Base-by-base conservation (phyloP, 108 stramenopile genomes). In the Fragilariopsis cylindrus region DNA sequence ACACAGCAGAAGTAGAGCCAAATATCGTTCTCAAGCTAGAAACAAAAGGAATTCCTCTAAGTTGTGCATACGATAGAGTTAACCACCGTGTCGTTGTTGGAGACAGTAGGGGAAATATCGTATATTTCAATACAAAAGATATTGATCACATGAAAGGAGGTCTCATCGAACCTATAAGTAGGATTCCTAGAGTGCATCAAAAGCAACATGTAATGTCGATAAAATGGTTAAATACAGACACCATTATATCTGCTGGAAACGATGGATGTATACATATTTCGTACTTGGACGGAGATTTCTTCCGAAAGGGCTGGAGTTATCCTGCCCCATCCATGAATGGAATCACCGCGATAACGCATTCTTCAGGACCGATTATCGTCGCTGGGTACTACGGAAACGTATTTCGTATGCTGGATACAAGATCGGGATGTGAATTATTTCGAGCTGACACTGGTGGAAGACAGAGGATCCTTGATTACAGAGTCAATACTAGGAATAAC, bases 131-230 rank as follows among this genome's bases (percentile, higher is more conserved):
- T 69, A 8, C 48, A 4, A 55, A 57, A 43, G 19, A 15, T 9
- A 11, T 47, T 2, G 7, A 47, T 21, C 3, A n/a, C 4, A 47
- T 50, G 11, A 41, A 1, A 12, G 43, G 16, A 44, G 18, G 16
- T 56, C 40, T 8, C 12, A 18, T 64, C 7, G 40, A 71, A 5
- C 47, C 76, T 7, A 4, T 49, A 16, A 72, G 56, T 2, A 11
- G 19, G 40, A 39, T 73, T 12, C 30, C 65, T 1, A 75, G 77
- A 12, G 85, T 74, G 15, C 92, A 93, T 69, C 79, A 75, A n/a
- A 89, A 82, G 70, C 90, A 93, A 70, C 90, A 93, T 65, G 77
- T 93, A 43, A 89, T 67, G n/a, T 85, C 75, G 30, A 68, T 92
- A 40, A 60, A 49, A 19, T 64, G 79, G 44, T 41, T 85, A 47